Base-by-base conservation (phyloP, 108 stramenopile genomes). In the Cyclotella baltica region DNA sequence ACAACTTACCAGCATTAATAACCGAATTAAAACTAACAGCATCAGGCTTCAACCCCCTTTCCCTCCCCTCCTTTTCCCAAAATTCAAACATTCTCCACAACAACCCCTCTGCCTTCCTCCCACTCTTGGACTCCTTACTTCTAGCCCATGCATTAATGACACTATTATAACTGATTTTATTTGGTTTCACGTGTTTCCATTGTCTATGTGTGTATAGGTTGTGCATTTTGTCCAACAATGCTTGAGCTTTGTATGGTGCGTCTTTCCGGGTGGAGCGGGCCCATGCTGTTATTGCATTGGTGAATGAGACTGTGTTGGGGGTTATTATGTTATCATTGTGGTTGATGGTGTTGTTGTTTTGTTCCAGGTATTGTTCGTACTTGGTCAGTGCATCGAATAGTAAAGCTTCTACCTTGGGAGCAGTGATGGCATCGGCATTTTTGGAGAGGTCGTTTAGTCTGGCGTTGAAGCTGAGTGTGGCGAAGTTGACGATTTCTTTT, bases 101-200 rank as follows among this genome's bases (percentile, higher is more conserved):
- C 11, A 88, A 68, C 20, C 59, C 59, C 73, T 86, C 78, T 13
- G 83, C 83, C 8, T 83, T 76, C 4, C 56, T 57, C 3, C 62
- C 76, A 1, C 83, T 80, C 0, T 64, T 51, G 1, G 53, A 33
- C 13, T 84, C 78, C 16, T 38, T 69, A 40, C 71, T 73, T 22
- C 78, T 78, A 0, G 88, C 85, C 72, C 80, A 85, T 33, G 85
- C 88, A 19, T 59, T 72, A 27, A 89, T 78, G 40, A 87, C 91
- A 6, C 84, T 80, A 61, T 89, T 88, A 64, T 86, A 93, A 48
- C 75, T 85, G 36, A 86, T 72, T 62, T 81, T 87, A 59, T 93
- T 87, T 0, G 92, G 92, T 55, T 83, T 67, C 29, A 93, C 83
- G 34, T 84, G 68, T 10, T 52, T 53, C 79, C 83, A 83, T 20